Evolutionary conservation across 2,329 filamentous ascomycete species (phyloP).

Genomic region (Dichotomopilus funicola): DNA sequence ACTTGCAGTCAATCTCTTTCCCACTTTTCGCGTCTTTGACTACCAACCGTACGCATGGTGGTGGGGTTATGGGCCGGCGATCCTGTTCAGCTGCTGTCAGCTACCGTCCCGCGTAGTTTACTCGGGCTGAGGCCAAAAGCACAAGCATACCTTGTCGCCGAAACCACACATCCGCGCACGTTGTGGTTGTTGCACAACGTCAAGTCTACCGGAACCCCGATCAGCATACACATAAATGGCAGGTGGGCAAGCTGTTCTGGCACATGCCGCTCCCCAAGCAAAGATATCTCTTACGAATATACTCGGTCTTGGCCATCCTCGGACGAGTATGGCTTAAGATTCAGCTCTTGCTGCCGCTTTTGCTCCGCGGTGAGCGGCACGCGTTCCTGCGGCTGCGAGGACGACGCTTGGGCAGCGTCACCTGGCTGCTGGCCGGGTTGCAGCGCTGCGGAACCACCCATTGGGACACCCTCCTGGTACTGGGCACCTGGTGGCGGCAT

Average conservation of each 20-base stretch:
- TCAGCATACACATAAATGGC: conserved; percentile 9
- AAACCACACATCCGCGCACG: conserved; percentile 98
- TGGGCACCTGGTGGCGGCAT: conserved; percentile 20
- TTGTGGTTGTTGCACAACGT: conserved; percentile 83
- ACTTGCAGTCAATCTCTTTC: conserved; percentile 80
- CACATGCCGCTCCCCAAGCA: background rate
- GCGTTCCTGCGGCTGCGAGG: conserved; percentile 17
- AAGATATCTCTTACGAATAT: conserved; percentile 20
- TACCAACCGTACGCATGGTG: conserved; percentile 80
- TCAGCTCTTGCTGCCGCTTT: conserved; percentile 20
- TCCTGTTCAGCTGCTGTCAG: conserved; percentile 55
- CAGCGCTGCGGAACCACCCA: conserved; percentile 17
- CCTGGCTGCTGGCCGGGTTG: conserved; percentile 14
- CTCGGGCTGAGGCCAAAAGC: background rate
- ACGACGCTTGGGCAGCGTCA: conserved; percentile 13
- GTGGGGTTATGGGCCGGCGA: conserved; percentile 89
- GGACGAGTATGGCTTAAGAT: conserved; percentile 22
- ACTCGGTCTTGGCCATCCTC: conserved; percentile 20
- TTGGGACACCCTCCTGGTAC: conserved; percentile 18
- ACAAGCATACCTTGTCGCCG: conserved; percentile 74
- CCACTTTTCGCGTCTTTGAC: conserved; percentile 69
- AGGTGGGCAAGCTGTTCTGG: background rate
- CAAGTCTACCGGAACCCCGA: conserved; percentile 44
- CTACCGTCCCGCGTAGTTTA: background rate
- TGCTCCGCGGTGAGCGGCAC: conserved; percentile 21